Evolutionary conservation across 139 green algal species (phyloP).

Genomic region (Gonium pectorale): DNA sequence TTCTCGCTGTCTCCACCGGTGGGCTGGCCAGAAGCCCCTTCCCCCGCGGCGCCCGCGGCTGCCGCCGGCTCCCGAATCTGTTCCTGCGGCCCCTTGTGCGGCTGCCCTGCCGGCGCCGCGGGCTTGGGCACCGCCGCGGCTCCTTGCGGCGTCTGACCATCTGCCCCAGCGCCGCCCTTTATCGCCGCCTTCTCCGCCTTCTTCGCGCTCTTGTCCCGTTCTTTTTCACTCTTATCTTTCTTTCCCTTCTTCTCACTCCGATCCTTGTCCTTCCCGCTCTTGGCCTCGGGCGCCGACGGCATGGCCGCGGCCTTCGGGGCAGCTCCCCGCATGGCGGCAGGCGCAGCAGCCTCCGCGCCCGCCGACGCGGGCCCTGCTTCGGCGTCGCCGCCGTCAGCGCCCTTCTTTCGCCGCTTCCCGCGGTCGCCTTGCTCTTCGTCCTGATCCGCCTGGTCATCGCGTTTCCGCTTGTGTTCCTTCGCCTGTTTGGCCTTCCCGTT

Average conservation of each 20-base stretch:
- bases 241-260: constrained; percentile 8
- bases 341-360: not conserved
- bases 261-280: not conserved
- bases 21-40: too few species aligned
- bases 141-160: too few species aligned
- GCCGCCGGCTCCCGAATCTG: too few species aligned
- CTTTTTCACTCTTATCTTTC: not conserved
- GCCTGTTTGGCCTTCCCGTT: not conserved
- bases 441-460: not conserved
- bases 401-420: constrained; percentile 1
- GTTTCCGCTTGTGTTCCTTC: not conserved
- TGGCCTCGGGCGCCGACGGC: not conserved
- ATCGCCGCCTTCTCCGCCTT: too few species aligned
- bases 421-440: constrained; percentile 29
- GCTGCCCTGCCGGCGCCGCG: too few species aligned
- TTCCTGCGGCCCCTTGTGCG: too few species aligned
- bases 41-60: too few species aligned
- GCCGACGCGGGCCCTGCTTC: not conserved
- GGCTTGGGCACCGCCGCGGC: too few species aligned
- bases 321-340: not conserved
- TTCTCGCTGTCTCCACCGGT: too few species aligned
- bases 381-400: not conserved
- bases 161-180: too few species aligned
- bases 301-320: not conserved
- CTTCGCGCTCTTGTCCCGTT: not conserved